Evolutionary conservation across 2,329 filamentous ascomycete genomes (phyloP), one percentile per base, ranked within the genome.

Genomic region (Penicillium sclerotiorum): DNA sequence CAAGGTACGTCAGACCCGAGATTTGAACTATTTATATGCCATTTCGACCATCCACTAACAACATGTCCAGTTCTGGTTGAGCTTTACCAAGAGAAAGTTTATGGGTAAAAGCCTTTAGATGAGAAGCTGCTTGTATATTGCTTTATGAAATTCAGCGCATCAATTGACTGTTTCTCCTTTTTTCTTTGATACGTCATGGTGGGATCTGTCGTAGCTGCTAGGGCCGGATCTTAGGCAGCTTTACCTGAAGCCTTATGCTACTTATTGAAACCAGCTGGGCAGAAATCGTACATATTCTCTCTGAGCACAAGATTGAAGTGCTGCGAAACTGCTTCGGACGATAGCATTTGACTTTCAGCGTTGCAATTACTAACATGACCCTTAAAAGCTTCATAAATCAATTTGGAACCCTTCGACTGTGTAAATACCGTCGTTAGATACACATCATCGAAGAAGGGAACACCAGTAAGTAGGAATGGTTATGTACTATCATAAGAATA

Each of bases 1-100:
- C 58, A 85, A 86, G 76, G 80, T 80, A 63, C 61, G 70, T 61
- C 32, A 11, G 5, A 42, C 39, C 22, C 32, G 15, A 35, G n/a
- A n/a, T n/a, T n/a, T n/a, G n/a, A n/a, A n/a, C 8, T 37, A 32
- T 40, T 15, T 20, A 18, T 23, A 33, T 18, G 4, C 9, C 3
- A 20, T n/a, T 13, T 28, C 3, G 13, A 37, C 42, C 32, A 4
- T 8, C 6, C 25, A 28, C 25, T n/a, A n/a, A n/a, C 5, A 22
- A 44, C 4, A 82, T 77, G 3, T 11, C 73, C 83, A 95, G 85
- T 97, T 93, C 90, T 99, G 94, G 94, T 76, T 99, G 71, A 97
- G 94, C 80, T 99, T 96, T 72, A 90, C 89, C 46, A 97, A 97
- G 86, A 87, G 94, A 77, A 96, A 96, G 84, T 99, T 99, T 70